Base-by-base conservation (phyloP, 2,329 filamentous ascomycete genomes). In the Alternaria tenuissima region DNA sequence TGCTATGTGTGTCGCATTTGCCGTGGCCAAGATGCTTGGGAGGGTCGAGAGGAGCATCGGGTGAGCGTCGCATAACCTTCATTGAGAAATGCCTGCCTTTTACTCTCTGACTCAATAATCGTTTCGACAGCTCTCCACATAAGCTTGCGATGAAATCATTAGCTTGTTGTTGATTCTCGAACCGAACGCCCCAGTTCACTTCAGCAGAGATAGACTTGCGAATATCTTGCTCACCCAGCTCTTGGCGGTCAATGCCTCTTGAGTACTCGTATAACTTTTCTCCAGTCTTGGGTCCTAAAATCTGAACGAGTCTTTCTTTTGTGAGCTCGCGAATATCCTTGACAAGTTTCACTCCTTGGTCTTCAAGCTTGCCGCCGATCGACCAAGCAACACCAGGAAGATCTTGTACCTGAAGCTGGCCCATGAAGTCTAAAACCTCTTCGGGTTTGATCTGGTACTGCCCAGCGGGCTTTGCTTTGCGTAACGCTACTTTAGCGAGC, bases 111-210 rank as follows among this genome's bases (percentile, higher is more conserved):
- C 93, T 91, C 22, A 93, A 74, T 18, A 99, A 81, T 1, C 95
- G 87, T 57, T 89, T 90, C 68, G 94, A 89, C 7, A 99, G 81
- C 77, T 99, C 95, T 57, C 89, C 89, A 73, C 92, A 95, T 0
- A 99, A 82, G 66, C 92, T 95, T 62, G 88, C 83, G 30, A 98
- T 86, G 76, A 99, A 99, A 65, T 96, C 92, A 60, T 98, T 94
- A 0, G 93, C 94, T 78, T 99, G 94, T n/a, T 87, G 85, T 72
- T 97, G 93, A 61, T 86, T 96, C 67, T 95, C 88, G 75, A 99
- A 99, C 6, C 95, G 89, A 57, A 99, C 96, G 3, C 96, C 95
- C 95, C 95, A 99, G 71, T 95, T 99, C 63, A 99, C 93, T 76
- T 99, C 95, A 1, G 94, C 94, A 2, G 95, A 98, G 0, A 99